Evolutionary conservation across 2,329 filamentous ascomycete genomes (phyloP), one percentile per base, ranked within the genome.

Genomic region (Pestalotiopsis sp.): DNA sequence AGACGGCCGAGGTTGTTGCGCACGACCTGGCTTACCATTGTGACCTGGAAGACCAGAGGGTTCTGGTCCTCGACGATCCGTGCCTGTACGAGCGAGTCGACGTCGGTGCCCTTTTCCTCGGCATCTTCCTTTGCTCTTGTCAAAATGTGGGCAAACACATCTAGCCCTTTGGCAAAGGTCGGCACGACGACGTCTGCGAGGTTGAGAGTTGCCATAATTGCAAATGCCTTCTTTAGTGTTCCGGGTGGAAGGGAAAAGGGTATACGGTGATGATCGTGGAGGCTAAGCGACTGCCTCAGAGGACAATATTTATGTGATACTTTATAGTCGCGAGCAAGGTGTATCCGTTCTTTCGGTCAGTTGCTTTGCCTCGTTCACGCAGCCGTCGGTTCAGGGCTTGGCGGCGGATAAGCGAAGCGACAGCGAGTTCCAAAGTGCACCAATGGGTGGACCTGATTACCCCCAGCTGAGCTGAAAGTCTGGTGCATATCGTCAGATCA

Each of bases 61-160:
- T 80, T 74, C 81, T 84, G 84, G 79, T 84, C 81, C 3, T 76
- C 72, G 71, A 74, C 58, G 64, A 83, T 73, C 52, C 73, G 74
- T 41, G 78, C 77, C 6, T 72, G 63, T 68, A 76, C 71, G 68
- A 81, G 70, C 27, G 64, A 69, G 4, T 62, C 49, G 58, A 49
- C 23, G 25, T 45, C 55, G 27, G 59, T 49, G 62, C 52, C 61
- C 59, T 73, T 70, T 39, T 76, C 73, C 55, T 74, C 75, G 71
- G 78, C 69, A 38, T 76, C 73, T 4, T 72, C 58, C 63, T 78
- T 76, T 69, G 74, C 79, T 74, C 79, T 81, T 49, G 75, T 75
- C 70, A 83, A 74, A 73, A 83, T 74, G 67, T 58, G 64, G 12
- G 41, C 41, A 49, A 65, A 57, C 11, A 45, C 52, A 5, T 55